These are phyloP conservation scores for Agrostemma githago DNA, from an alignment of 148 eudicot species.

Conservation along the genomic window DNA sequence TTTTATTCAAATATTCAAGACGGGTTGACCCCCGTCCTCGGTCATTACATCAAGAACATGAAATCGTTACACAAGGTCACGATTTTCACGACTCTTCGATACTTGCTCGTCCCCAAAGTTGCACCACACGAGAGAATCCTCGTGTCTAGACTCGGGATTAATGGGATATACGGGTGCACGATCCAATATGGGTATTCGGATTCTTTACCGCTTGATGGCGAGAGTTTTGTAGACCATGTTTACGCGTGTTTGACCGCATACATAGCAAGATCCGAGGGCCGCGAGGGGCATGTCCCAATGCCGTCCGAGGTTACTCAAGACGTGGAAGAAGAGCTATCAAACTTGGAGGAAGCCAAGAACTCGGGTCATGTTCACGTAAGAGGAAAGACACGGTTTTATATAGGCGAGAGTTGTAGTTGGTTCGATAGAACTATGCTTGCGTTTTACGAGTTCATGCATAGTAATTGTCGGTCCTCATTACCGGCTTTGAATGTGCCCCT, in stretches of 20 bases:
- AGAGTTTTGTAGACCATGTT: constrained; percentile 42
- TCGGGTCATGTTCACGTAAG: constrained; percentile 56
- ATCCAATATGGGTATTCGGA: constrained; percentile 66
- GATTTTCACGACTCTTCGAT: constrained; percentile 54
- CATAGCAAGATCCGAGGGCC: constrained; percentile 24
- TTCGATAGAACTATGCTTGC: constrained; percentile 58
- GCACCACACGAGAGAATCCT: constrained; percentile 42
- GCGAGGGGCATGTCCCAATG: constrained; percentile 1
- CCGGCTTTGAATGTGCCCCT: constrained; percentile 50
- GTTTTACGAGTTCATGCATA: constrained; percentile 60
- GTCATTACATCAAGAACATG: constrained; percentile 60
- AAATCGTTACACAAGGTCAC: constrained; percentile 57
- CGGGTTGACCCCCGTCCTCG: constrained; percentile 59
- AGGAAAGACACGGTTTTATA: constrained; percentile 62
- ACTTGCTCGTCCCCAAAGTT: constrained; percentile 52
- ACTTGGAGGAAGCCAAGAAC: constrained; percentile 44
- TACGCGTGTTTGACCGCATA: constrained; percentile 30
- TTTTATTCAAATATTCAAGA: constrained; percentile 66
- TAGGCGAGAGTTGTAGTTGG: constrained; percentile 45
- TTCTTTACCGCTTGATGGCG: constrained; percentile 45
- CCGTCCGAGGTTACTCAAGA: constrained; percentile 9
- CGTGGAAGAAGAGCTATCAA: constrained; percentile 32
- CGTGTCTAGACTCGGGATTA: constrained; percentile 34
- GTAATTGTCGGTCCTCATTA: constrained; percentile 55
- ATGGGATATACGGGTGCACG: constrained; percentile 53